Percentiles rank a stretch among this genome's conserved stretches.
phyloP scores from a whole-genome alignment of 2,329 filamentous ascomycete genomes.

The Aspergillus pseudonomiae region DNA sequence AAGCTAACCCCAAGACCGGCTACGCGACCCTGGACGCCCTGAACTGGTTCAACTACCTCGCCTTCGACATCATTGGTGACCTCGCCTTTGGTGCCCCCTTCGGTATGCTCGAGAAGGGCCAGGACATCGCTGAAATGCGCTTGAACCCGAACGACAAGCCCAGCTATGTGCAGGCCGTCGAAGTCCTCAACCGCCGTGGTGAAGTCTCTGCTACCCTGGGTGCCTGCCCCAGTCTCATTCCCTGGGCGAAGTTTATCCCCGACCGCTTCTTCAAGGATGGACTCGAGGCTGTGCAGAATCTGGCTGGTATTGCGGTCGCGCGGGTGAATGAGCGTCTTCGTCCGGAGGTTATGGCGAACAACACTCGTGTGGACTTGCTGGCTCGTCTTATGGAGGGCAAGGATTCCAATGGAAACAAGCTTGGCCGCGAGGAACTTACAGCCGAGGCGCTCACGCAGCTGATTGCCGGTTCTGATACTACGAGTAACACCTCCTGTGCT shows the following conservation, averaged over 20 bases:
- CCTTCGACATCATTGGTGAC: slow-evolving; percentile 64
- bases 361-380: slow-evolving; percentile 76
- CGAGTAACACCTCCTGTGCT: slow-evolving; percentile 77
- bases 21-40: slow-evolving; percentile 72
- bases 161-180: slow-evolving; percentile 75
- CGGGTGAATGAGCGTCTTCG: slow-evolving; percentile 75
- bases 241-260: slow-evolving; percentile 77
- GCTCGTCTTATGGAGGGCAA: slow-evolving; percentile 82
- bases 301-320: slow-evolving; percentile 86
- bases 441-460: slow-evolving; percentile 89
- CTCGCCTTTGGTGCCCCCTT: slow-evolving; percentile 75
- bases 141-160: slow-evolving; percentile 62
- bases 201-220: slow-evolving; percentile 84
- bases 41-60: slow-evolving; percentile 76
- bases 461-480: slow-evolving; percentile 70
- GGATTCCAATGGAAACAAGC: slow-evolving; percentile 74
- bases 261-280: slow-evolving; percentile 81
- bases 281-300: slow-evolving; percentile 72
- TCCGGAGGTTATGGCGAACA: slow-evolving; percentile 61
- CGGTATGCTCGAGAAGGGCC: slow-evolving; percentile 77
- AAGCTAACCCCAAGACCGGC: slow-evolving; percentile 52
- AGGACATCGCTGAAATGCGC: slow-evolving; percentile 75
- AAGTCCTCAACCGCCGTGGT: slow-evolving; percentile 84
- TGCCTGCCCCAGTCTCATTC: slow-evolving; percentile 72
- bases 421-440: slow-evolving; percentile 78